Base-by-base conservation (phyloP, 768 basidiomycete genomes). In the Rhizopogon sp. region DNA sequence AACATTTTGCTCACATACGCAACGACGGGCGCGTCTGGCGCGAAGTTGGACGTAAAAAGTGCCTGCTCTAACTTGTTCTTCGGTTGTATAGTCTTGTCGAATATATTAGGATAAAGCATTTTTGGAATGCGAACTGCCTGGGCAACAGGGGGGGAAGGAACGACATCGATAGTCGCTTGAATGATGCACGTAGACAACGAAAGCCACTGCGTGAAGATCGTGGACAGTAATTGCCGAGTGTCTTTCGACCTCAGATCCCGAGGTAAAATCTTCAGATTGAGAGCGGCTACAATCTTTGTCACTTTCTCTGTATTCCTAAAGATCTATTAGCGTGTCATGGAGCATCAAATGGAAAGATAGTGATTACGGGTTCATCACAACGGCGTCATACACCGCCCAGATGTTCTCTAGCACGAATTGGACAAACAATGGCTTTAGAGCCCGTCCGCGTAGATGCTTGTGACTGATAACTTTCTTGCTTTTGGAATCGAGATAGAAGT, bases 1-100 rank as follows among this genome's bases (percentile, higher is more conserved):
- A 98, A 98, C 96, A 98, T 99, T 70, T 98, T 99, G 79, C 92
- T 96, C 45, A 98, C 89, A 69, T 94, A 97, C 6, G 87, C 96
- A 14, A 86, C 82, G 11, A 93, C 76, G 54, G 72, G 82, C 0
- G 87, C 85, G 6, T 77, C 76, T 1, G 79, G 59, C 1, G 64
- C 75, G 2, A 80, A 78, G 52, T 83, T 82, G 42, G 93, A 90
- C 0, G 79, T 68, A 70, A 87, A 98, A 14, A 98, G 74, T 56
- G 90, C 89, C 57, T 76, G 73, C 65, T 99, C 95, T n/a, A 96
- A 74, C 62, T 87, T 86, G 67, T 86, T 89, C 62, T 82, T 84
- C 7, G 93, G 85, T 39, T 76, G 68, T 13, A 84, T 65, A 2
- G 75, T 79, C 10, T 76, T 63, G 58, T 86, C 84, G 50, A 82